A percentile compares a stretch with the other conserved stretches of the same genome.
Conservation (phyloP, 169 alveolate genomes). For the Eimeria tenella region DNA sequence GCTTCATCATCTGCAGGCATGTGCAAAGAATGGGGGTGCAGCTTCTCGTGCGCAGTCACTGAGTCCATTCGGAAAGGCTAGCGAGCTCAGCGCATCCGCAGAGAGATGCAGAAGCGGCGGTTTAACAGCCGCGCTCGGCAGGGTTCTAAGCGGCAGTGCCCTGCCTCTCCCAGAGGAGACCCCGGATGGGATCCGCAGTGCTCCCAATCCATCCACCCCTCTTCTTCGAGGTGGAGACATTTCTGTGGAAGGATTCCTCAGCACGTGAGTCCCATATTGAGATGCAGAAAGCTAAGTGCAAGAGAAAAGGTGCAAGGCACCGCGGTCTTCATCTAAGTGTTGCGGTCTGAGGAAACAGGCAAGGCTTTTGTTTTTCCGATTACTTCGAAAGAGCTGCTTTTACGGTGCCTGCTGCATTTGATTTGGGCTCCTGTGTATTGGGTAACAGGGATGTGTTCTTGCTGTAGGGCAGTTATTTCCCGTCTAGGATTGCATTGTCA, state of each 20-base stretch:
- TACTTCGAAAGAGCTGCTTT: too few species aligned
- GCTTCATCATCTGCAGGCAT: constrained; percentile 23
- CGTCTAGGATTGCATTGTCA: too few species aligned
- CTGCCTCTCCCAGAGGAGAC: constrained; percentile 51
- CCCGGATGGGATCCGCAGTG: constrained; percentile 61
- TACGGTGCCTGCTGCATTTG: too few species aligned
- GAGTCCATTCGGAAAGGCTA: constrained; percentile 38
- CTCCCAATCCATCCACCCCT: constrained; percentile 77
- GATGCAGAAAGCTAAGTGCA: not conserved
- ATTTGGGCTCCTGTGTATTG: too few species aligned
- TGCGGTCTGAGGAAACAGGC: too few species aligned
- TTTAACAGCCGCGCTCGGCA: constrained; percentile 24
- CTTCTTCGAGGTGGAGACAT: constrained; percentile 26
- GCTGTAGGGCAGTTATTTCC: too few species aligned
- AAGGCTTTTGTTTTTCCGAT: too few species aligned
- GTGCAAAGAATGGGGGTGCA: not conserved
- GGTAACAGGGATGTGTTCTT: too few species aligned
- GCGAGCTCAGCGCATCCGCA: constrained; percentile 44
- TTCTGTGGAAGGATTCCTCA: constrained; percentile 58
- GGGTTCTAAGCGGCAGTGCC: constrained; percentile 46
- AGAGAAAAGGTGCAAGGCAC: too few species aligned
- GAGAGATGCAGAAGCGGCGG: constrained; percentile 48
- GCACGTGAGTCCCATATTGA: constrained; percentile 23
- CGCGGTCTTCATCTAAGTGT: too few species aligned
- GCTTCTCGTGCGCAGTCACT: constrained; percentile 36